A percentile compares a stretch with the other conserved stretches of the same genome.
phyloP scores from a whole-genome alignment of 257 asterid species.

The Solanum boliviense region DNA sequence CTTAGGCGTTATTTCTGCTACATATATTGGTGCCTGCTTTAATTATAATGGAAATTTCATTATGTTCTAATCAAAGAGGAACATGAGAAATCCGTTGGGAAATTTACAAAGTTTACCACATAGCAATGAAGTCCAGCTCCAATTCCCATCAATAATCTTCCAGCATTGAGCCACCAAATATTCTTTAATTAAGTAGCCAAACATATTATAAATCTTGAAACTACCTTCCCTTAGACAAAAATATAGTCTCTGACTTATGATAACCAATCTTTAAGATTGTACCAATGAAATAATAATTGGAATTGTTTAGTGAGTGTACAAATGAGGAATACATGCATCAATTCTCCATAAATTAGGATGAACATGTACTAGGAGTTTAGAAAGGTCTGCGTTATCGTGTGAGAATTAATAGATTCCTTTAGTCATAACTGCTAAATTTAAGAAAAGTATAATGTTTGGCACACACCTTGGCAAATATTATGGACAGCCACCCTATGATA shows the following conservation, averaged over 20 bases:
- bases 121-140: constrained; percentile 12
- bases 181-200: not conserved
- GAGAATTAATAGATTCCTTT: not conserved
- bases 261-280: not conserved
- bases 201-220: not conserved
- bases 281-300: not conserved
- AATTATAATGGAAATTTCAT: not conserved
- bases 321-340: not conserved
- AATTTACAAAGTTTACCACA: constrained; percentile 8
- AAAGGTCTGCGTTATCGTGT: not conserved
- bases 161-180: constrained; percentile 14
- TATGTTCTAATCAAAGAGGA: not conserved
- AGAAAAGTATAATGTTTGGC: not conserved
- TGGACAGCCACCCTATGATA: constrained; percentile 14
- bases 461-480: constrained; percentile 12
- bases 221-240: not conserved
- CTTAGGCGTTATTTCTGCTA: constrained; percentile 18
- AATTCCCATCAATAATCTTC: constrained; percentile 11
- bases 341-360: not conserved
- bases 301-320: not conserved
- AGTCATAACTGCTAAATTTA: not conserved
- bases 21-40: constrained; percentile 12
- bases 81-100: not conserved
- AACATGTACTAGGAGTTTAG: not conserved
- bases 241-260: not conserved